Conservation (phyloP, 139 green algal species). For the Trebouxia sp. region DNA sequence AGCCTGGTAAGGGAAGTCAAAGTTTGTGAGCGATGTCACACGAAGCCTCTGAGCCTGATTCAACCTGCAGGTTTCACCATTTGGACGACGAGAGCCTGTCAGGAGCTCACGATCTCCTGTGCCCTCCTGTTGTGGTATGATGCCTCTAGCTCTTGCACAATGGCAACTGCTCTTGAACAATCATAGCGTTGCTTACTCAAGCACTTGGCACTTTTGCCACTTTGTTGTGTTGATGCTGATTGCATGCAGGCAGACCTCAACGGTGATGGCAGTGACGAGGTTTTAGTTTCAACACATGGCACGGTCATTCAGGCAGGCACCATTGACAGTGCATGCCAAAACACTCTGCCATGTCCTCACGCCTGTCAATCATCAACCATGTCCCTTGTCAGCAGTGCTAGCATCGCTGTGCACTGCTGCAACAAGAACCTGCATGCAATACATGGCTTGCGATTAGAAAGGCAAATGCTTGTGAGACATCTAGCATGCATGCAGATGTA, state of each 20-base stretch:
- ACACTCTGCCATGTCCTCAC: neutral
- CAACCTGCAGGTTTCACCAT: constrained; percentile 49
- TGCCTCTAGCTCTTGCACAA: neutral
- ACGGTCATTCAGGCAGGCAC: constrained; percentile 69
- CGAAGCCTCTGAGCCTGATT: neutral
- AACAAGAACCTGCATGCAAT: too few species aligned
- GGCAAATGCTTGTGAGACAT: too few species aligned
- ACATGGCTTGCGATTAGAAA: too few species aligned
- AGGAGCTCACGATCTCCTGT: neutral
- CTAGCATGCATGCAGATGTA: too few species aligned
- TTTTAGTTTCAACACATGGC: constrained; percentile 77
- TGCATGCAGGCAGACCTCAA: constrained; percentile 89
- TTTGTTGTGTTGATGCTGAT: constrained; percentile 31
- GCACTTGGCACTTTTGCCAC: too few species aligned
- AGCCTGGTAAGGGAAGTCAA: constrained; percentile 69
- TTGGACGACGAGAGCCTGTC: constrained; percentile 31
- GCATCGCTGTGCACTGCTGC: too few species aligned
- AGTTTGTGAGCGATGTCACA: neutral
- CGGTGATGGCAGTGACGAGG: constrained; percentile 88
- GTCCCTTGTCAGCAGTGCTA: too few species aligned
- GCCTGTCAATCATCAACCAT: neutral
- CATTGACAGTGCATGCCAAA: neutral
- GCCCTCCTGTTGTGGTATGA: constrained; percentile 6
- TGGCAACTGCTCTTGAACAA: neutral
- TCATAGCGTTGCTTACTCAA: neutral